Conservation (phyloP, 176 grass and related monocot genomes). For the Musa beccarii region DNA sequence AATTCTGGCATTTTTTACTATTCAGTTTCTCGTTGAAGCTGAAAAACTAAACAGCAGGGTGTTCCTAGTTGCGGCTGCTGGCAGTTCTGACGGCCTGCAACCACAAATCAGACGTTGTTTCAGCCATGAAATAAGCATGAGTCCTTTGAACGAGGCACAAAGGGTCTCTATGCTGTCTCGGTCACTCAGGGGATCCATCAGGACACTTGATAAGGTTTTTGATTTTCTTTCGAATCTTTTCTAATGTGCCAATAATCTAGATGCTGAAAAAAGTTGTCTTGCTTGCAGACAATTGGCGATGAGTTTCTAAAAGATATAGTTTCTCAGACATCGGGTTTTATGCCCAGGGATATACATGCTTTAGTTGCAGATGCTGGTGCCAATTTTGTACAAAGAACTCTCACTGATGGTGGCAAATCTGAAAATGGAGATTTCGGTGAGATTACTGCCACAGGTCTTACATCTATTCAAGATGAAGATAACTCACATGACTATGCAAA, state of each 20-base stretch:
- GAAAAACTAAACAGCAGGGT: conserved; percentile 51
- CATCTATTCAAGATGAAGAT: conserved; percentile 22
- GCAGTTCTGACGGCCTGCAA: conserved; percentile 69
- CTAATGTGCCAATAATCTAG: background rate
- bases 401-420: conserved; percentile 21
- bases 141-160: conserved; percentile 66
- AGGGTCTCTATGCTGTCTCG: conserved; percentile 65
- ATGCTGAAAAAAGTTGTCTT: background rate
- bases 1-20: conserved; percentile 4
- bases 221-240: conserved; percentile 1
- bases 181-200: conserved; percentile 38
- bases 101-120: conserved; percentile 75
- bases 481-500: conserved; percentile 8
- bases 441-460: conserved; percentile 27
- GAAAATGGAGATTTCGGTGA: conserved; percentile 21
- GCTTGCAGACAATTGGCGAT: conserved; percentile 52
- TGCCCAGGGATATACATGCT: conserved; percentile 78
- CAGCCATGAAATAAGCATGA: conserved; percentile 87
- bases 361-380: conserved; percentile 65
- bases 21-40: conserved; percentile 65
- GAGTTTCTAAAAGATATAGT: conserved; percentile 70
- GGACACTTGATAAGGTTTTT: conserved; percentile 43
- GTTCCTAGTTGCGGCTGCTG: conserved; percentile 76
- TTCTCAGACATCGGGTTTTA: conserved; percentile 81
- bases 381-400: conserved; percentile 51